Percentiles rank a stretch among this genome's conserved stretches.
Conservation (phyloP, 129 eudicot species). For the Flaveria bidentis region DNA sequence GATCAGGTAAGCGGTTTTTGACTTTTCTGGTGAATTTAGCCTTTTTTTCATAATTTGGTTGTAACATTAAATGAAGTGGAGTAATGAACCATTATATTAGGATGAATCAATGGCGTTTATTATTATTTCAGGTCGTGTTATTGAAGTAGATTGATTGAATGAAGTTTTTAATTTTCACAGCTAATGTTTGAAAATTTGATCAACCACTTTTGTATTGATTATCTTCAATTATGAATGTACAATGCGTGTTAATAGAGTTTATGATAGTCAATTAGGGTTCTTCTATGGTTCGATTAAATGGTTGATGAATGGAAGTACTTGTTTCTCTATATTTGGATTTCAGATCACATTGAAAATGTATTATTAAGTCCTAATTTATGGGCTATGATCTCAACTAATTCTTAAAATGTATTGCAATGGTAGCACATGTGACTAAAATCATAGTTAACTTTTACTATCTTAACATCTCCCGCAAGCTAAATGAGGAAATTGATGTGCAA, state of each 20-base stretch:
- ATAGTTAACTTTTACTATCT: not conserved
- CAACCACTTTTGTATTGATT: not conserved
- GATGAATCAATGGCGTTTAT: not conserved
- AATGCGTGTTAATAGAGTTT: not conserved
- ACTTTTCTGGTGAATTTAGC: not conserved
- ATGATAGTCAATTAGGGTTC: not conserved
- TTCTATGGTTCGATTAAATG: too few relatives aligned
- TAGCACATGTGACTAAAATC: not conserved
- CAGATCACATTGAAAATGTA: not conserved
- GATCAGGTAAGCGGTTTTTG: not conserved
- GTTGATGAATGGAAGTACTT: too few relatives aligned
- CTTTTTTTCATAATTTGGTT: not conserved
- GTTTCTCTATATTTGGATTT: too few relatives aligned
- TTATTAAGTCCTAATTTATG: too few relatives aligned
- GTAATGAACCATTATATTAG: not conserved
- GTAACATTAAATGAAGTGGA: not conserved
- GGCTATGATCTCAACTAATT: too few relatives aligned
- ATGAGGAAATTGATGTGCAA: not conserved
- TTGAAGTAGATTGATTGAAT: not conserved
- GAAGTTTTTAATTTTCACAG: not conserved
- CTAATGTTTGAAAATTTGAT: not conserved
- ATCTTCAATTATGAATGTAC: not conserved
- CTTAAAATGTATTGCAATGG: not conserved
- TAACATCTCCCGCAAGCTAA: not conserved
- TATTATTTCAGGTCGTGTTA: not conserved